Base-by-base conservation (phyloP, 306 rosid genomes). In the Urtica urens region DNA sequence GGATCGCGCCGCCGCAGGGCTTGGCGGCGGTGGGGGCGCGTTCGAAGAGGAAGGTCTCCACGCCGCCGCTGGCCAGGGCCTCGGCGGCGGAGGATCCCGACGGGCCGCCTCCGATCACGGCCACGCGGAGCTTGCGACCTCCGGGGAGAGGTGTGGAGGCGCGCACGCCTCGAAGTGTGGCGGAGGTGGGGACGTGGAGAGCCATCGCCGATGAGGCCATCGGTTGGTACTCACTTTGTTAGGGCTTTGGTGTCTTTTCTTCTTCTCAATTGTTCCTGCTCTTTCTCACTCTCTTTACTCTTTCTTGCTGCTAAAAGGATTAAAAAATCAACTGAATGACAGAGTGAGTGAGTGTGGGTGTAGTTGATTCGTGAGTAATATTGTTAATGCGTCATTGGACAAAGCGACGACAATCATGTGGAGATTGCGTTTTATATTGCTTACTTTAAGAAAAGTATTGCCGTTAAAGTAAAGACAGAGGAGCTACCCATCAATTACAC, bases 1-100 rank as follows among this genome's bases (percentile, higher is more conserved):
- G 96, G 47, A 88, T 84, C 45, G 96, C 96, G 33, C 96, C 96
- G 48, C 96, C 96, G 74, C 96, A 87, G 10, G 96, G 96, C 37
- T 87, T 87, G 30, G 94, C 86, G 14, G 57, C 39, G 0, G 83
- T 62, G 1, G 94, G 81, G 0, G 57, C 42, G 31, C 96, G 86
- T 48, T 87, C 94, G 31, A 87, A 72, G 7, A 87, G 73, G 29
- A 80, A 87, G 13, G 88, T 80, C 51, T 87, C 96, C 0, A 83
- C 46, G 2, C 96, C 96, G 21, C 96, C 94, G 0, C 63, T 18
- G 0, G 94, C 94, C 9, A 87, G 54, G 9, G 94, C 94, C 38
- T 83, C 96, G 0, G 94, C 96, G 0, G 94, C 83, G 0, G 96
- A 87, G 50, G 94, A 80, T 2, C 96, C 96, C 1, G 96, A 83